Evolutionary conservation across 345 rosid species (phyloP), one percentile per base, ranked within the genome.

Genomic region (Citrus mangshanensis): DNA sequence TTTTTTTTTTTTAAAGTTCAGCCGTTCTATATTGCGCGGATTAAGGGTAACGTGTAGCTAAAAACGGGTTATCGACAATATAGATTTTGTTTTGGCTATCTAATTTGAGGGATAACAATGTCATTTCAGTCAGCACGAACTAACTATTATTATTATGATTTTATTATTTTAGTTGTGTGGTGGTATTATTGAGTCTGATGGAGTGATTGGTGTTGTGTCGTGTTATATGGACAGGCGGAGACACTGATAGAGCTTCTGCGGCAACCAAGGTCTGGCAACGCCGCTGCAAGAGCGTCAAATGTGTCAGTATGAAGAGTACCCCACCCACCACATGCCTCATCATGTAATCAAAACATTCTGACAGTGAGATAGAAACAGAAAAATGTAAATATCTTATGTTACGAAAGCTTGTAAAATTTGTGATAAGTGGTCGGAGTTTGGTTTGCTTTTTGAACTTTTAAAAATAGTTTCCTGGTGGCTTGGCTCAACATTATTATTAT

Each of bases 181-280:
- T 30, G 42, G 54, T 73, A 51, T 68, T 28, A 72, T 24, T 46
- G 68, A 65, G 75, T 58, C 78, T 71, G 19, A 86, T 51, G 58
- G 40, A 38, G 32, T 21, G 60, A 34, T 58, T 79, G 72, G 59
- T 69, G 46, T 38, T 61, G 61, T 81, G 86, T 89, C 82, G 81
- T 66, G 67, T 79, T 86, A 78, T 77, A 64, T 72, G 87, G 81
- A 83, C 97, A 92, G 97, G 97, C 97, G 21, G 93, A 90, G 88
- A 74, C 91, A 60, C 83, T 95, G 79, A 90, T 89, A 70, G 87
- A 89, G 82, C 92, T 95, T 70, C 84, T 93, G 28, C 92, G 99
- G 87, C 98, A 89, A 84, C 96, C 97, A 78, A 92, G 98, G 91
- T 91, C 97, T 89, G 87, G 88, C 82, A 78, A 83, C 85, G 81